Base-by-base conservation (phyloP, 768 basidiomycete genomes). In the Flagelloscypha sp. region DNA sequence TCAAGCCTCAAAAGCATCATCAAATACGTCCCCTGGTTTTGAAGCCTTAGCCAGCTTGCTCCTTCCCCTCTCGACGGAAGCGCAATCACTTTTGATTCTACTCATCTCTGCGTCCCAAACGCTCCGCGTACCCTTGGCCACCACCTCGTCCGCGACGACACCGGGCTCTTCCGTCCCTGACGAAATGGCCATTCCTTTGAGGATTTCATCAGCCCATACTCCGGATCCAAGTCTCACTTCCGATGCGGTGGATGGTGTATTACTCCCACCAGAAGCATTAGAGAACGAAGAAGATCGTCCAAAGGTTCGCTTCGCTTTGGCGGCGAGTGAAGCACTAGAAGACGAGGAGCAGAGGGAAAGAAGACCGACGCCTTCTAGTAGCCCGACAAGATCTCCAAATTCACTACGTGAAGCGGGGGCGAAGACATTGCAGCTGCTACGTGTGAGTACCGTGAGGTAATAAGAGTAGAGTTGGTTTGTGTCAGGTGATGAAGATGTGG, bases 351-450 rank as follows among this genome's bases (percentile, higher is more conserved):
- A 58, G 3, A 69, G 44, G 32, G 66, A 62, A 7, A 82, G 57
- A 6, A 85, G 61, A 2, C 86, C 87, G 6, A 72, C 67, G 3
- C 80, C 83, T 56, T 90, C 86, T 24, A 90, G 58, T 31, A 88
- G 60, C 17, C 73, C 70, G 1, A 83, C 48, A 3, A 89, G 63
- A 45, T 90, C 86, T 0, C 66, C 61, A 44, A 90, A 87, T 47
- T 88, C 85, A 50, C 73, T 83, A 7, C 82, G 68, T 7, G 79
- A 83, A 2, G 81, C 83, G 3, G 80, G 65, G 3, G 69, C 59
- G 42, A 85, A 79, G 4, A 73, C 52, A 11, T 68, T 70, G 11
- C 58, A 61, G 15, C 73, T 73, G 8, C 68, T 62, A 22, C 80
- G 70, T 11, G 63, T 62, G 7, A 90, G 70, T 30, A 84, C 57